phyloP scores from a whole-genome alignment of 169 alveolate species.

The Eimeria brunetti region DNA sequence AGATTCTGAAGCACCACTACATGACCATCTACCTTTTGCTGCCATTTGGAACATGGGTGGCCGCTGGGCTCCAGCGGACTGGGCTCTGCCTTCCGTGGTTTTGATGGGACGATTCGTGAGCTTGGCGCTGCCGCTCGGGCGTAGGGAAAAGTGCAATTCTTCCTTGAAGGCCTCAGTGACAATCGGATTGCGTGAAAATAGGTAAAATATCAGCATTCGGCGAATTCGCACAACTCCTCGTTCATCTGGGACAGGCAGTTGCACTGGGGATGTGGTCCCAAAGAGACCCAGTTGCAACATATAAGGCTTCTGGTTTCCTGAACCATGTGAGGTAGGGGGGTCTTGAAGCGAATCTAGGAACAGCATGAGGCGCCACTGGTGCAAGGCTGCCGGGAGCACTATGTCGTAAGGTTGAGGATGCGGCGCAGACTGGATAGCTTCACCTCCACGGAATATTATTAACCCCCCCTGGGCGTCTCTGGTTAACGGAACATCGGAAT shows the following conservation, averaged over 20 bases:
- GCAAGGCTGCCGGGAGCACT: slow-evolving; percentile 72
- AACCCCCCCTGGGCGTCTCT: slow-evolving; percentile 63
- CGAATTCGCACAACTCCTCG: slow-evolving; percentile 64
- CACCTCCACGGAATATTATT: slow-evolving; percentile 71
- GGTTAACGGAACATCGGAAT: slow-evolving; percentile 26
- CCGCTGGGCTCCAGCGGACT: slow-evolving; percentile 44
- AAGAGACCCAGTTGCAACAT: slow-evolving; percentile 45
- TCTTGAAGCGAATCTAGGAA: slow-evolving; percentile 78
- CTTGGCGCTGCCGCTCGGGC: not conserved
- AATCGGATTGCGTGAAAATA: slow-evolving; percentile 51
- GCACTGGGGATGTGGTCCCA: slow-evolving; percentile 66
- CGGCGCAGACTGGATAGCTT: slow-evolving; percentile 74
- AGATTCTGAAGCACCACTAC: slow-evolving; percentile 18
- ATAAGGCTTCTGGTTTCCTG: slow-evolving; percentile 10
- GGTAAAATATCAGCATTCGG: slow-evolving; percentile 75
- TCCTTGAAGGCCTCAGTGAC: slow-evolving; percentile 47
- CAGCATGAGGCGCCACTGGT: slow-evolving; percentile 83
- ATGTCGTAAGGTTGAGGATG: slow-evolving; percentile 38
- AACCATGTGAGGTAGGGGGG: slow-evolving; percentile 16
- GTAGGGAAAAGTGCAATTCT: slow-evolving; percentile 56
- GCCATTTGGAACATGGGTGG: not conserved
- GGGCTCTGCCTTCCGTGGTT: slow-evolving; percentile 5
- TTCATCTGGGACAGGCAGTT: slow-evolving; percentile 46
- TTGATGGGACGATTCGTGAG: slow-evolving; percentile 3
- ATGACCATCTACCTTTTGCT: not conserved